Conservation (phyloP, 306 rosid genomes). For the Cicer judaicum region DNA sequence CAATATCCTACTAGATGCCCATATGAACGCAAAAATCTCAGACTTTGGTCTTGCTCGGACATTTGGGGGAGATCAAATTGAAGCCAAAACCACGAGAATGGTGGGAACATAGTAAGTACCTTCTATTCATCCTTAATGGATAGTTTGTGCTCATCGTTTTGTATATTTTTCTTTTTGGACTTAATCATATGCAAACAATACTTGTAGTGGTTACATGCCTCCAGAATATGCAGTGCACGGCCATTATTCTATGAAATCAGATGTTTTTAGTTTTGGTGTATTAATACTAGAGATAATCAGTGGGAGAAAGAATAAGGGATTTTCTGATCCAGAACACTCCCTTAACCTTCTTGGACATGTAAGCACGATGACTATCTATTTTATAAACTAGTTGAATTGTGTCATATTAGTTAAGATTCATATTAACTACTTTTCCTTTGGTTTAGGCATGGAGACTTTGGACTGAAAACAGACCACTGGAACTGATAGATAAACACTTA, state of each 20-base stretch:
- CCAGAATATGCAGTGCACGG: neutral
- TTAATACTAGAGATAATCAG: neutral
- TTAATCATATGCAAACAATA: neutral
- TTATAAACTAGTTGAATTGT: neutral
- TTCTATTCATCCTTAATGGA: neutral
- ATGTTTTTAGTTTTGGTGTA: neutral
- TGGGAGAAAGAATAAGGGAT: neutral
- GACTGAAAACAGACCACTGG: conserved; percentile 29
- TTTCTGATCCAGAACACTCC: neutral
- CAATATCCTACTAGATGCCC: neutral
- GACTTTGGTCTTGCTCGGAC: neutral
- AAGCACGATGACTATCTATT: neutral
- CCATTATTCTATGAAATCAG: neutral
- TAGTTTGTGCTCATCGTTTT: neutral
- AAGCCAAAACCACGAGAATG: neutral
- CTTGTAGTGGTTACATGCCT: conserved; percentile 35
- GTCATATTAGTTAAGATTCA: neutral
- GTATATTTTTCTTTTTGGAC: neutral
- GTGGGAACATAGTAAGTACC: neutral
- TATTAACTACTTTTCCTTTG: neutral
- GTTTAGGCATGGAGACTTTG: conserved; percentile 42
- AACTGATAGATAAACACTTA: conserved; percentile 7
- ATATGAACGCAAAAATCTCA: neutral
- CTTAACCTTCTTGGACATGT: conserved; percentile 42
- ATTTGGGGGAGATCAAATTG: neutral